These are phyloP conservation scores for Phytophthora europaea DNA, from an alignment of 352 stramenopile species.

Conservation along the genomic window DNA sequence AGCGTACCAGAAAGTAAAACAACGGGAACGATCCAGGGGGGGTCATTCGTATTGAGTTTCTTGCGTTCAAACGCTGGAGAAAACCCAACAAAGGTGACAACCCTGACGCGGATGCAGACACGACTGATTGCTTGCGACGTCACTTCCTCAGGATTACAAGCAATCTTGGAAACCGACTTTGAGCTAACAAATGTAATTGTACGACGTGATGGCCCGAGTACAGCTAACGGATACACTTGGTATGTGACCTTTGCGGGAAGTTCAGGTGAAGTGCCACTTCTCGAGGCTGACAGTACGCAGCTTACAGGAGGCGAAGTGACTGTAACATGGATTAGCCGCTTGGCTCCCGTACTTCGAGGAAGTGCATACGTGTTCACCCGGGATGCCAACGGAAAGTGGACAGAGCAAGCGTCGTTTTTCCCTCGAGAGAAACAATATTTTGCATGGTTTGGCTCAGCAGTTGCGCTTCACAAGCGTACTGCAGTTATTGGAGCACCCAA, in stretches of 20 bases:
- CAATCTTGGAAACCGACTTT: slow-evolving; percentile 77
- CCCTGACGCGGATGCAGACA: slow-evolving; percentile 44
- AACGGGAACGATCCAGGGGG: slow-evolving; percentile 30
- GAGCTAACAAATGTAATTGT: slow-evolving; percentile 79
- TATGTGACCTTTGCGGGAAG: slow-evolving; percentile 81
- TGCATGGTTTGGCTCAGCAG: slow-evolving; percentile 85
- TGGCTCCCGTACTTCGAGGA: slow-evolving; percentile 68
- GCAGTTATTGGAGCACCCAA: slow-evolving; percentile 94
- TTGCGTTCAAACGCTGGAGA: slow-evolving; percentile 39
- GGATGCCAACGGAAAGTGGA: slow-evolving; percentile 67
- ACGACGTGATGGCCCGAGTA: slow-evolving; percentile 59
- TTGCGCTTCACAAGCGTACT: slow-evolving; percentile 85
- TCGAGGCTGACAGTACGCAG: slow-evolving; percentile 59
- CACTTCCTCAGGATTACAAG: slow-evolving; percentile 48
- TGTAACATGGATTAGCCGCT: slow-evolving; percentile 53
- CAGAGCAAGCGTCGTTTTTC: slow-evolving; percentile 93
- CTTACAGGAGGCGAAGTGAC: slow-evolving; percentile 43
- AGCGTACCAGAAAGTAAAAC: slow-evolving; percentile 31
- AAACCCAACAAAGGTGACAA: slow-evolving; percentile 18
- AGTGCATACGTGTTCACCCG: slow-evolving; percentile 80
- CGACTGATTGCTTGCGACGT: slow-evolving; percentile 67
- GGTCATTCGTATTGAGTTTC: slow-evolving; percentile 66
- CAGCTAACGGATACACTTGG: slow-evolving; percentile 78
- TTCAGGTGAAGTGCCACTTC: slow-evolving; percentile 62
- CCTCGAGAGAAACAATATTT: slow-evolving; percentile 93